Evolutionary conservation across 2,329 filamentous ascomycete genomes (phyloP), one percentile per base, ranked within the genome.

Genomic region (Dendrostoma leiphaemia): DNA sequence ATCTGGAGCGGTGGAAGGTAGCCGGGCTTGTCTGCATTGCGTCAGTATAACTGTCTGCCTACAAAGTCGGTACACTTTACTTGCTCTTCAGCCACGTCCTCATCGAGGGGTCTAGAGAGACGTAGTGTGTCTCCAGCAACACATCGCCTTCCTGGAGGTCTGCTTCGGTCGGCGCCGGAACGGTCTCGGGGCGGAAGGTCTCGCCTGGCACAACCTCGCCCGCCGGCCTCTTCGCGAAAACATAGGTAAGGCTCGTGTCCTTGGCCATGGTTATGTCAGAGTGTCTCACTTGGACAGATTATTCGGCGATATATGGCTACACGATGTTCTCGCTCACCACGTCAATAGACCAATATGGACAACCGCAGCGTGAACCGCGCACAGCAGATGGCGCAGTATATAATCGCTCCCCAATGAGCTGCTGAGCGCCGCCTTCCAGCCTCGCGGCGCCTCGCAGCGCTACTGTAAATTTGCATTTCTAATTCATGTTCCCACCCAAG

Each of bases 91-190:
- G 69, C 82, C 82, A 85, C 60, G 81, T 80, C 59, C 83, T 77
- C 83, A 86, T 86, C 1, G 83, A 82, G 0, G 83, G 83, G 66
- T 86, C 83, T 43, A 86, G 72, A 21, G 79, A 82, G 32, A 86
- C 73, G 61, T 85, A 85, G 49, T 82, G 61, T 2, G 62, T 63
- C 59, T 74, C 70, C 43, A 76, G 63, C 9, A 86, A 71, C 38
- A 86, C 69, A 59, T 84, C 71, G 59, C 81, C 81, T 70, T 77
- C 72, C 62, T 80, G 73, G n/a, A 71, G 63, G 48, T 71, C 68
- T 29, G 71, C 70, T 19, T 75, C 72, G 7, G 77, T 71, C 61
- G 81, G 80, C 4, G 81, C 74, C 1, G 80, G 73, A 1, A 74
- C 69, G 44, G 72, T 74, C 63, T 82, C 77, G 32, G 78, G 63